Percentiles rank a stretch among this genome's conserved stretches.
These are phyloP conservation scores for Eragrostis nindensis DNA, from an alignment of 176 grass and related monocot genomes.

Conservation along the genomic window DNA sequence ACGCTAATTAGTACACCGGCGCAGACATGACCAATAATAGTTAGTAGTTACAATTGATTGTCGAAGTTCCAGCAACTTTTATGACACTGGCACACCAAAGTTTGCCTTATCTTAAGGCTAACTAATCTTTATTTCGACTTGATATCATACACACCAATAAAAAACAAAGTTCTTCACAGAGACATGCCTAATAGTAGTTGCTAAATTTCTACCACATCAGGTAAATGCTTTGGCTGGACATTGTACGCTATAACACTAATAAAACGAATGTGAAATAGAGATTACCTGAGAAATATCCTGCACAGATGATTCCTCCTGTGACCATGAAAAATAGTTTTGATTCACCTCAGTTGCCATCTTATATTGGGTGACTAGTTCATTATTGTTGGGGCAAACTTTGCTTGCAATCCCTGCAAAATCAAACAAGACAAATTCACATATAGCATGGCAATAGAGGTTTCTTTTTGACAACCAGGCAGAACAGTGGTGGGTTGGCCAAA, in stretches of 20 bases:
- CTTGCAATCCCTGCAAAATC: conserved; percentile 38
- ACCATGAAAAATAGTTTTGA: conserved; percentile 86
- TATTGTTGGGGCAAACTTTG: conserved; percentile 9
- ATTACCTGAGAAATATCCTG: conserved; percentile 76
- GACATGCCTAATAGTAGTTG: conserved; percentile 5
- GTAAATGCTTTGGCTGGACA: not conserved
- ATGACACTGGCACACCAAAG: not conserved
- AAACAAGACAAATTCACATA: conserved; percentile 27
- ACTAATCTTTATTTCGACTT: not conserved
- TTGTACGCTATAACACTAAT: not conserved
- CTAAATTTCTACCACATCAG: conserved; percentile 15
- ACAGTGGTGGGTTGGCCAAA: not conserved
- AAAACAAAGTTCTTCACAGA: not conserved
- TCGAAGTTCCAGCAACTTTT: conserved; percentile 21
- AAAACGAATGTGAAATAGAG: conserved; percentile 10
- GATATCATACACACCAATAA: not conserved
- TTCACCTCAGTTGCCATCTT: conserved; percentile 86
- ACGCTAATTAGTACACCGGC: conserved; percentile 5
- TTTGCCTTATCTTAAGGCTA: not conserved
- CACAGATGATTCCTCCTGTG: conserved; percentile 70
- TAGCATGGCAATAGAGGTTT: conserved; percentile 1
- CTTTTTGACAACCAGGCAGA: conserved; percentile 11
- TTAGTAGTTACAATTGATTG: conserved; percentile 22
- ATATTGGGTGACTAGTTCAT: conserved; percentile 41
- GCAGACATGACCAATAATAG: not conserved